Evolutionary conservation across 169 alveolate genomes (phyloP), one percentile per base, ranked within the genome.

Genomic region (Cystoisospora suis): DNA sequence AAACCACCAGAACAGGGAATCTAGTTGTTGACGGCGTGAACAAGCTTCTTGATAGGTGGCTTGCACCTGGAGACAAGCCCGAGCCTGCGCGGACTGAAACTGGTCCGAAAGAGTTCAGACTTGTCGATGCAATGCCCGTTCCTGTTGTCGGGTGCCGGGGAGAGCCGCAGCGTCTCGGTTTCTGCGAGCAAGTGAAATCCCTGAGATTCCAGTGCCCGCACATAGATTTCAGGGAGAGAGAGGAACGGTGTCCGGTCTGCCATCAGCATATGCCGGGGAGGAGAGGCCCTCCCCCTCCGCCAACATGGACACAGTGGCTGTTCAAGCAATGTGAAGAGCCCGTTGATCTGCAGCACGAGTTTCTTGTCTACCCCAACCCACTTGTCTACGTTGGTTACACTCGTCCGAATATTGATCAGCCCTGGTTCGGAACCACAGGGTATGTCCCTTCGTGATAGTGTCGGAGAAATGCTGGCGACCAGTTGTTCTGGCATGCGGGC

Each of bases 281-380:
- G n/a, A 72, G 32, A 72, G 32, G 56, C 34, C 83, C 83, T 32
- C 23, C 65, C 23, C 83, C 23, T 6, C 4, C 83, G 23, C 83
- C 23, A 3, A 72, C 27, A 4, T 72, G 83, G 83, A 72, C 83
- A 5, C 49, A 56, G 32, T 72, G 83, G 83, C 3, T 72, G 36
- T 72, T 72, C 83, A 72, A 40, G 83, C 83, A 72, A 32, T 72
- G 83, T 38, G 83, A 72, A 72, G 83, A 72, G 83, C 83, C 83
- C 3, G 17, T 72, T 29, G 83, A 72, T 38, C 6, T 72, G 15
- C 58, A 72, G 32, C 15, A 46, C 12, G 83, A 72, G 32, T 72
- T 72, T 34, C 83, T 72, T 6, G 83, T 72, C 36, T 38, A 34
- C 23, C 83, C 83, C 12, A 34, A 40, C 32, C 58, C 83, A 12